phyloP scores from a whole-genome alignment of 1,284 basidiomycete genomes.

The Peniophora sp. region DNA sequence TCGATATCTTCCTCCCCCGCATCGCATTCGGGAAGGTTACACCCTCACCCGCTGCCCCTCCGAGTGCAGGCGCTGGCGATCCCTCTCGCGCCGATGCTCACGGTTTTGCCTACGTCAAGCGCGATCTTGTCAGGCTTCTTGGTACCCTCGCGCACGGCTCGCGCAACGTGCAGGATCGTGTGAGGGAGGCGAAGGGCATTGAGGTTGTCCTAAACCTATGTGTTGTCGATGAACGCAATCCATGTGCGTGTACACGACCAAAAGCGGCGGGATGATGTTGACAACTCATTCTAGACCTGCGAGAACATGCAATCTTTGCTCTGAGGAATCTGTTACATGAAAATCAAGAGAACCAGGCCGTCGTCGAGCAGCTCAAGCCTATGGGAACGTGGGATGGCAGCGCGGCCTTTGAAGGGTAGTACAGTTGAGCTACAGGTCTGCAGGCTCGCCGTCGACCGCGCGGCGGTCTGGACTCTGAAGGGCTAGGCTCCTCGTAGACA shows the following conservation, averaged over 20 bases:
- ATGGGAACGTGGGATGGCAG: slow-evolving; percentile 48
- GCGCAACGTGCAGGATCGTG: slow-evolving; percentile 62
- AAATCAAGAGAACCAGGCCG: slow-evolving; percentile 73
- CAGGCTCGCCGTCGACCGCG: too few species aligned
- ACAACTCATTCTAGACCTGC: slow-evolving; percentile 49
- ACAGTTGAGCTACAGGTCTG: too few species aligned
- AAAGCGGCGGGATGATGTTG: too few species aligned
- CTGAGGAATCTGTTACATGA: slow-evolving; percentile 69
- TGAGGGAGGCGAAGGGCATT: slow-evolving; percentile 65
- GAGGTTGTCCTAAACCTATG: slow-evolving; percentile 79
- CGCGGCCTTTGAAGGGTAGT: slow-evolving; percentile 20
- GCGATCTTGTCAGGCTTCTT: slow-evolving; percentile 76
- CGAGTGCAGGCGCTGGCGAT: slow-evolving; percentile 3
- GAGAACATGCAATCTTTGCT: slow-evolving; percentile 84
- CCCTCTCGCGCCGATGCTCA: slow-evolving; percentile 25
- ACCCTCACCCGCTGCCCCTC: slow-evolving; percentile 12
- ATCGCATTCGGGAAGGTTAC: slow-evolving; percentile 66
- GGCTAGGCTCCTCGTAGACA: too few species aligned
- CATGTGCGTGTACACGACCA: slow-evolving; percentile 50
- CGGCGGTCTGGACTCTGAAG: too few species aligned
- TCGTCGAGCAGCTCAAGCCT: slow-evolving; percentile 69
- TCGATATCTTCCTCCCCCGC: slow-evolving; percentile 72
- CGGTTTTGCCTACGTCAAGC: slow-evolving; percentile 77
- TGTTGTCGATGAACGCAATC: slow-evolving; percentile 83
- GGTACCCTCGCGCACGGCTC: slow-evolving; percentile 64